Base-by-base conservation (phyloP, 75 land plant species). In the Sequoia sempervirens region DNA sequence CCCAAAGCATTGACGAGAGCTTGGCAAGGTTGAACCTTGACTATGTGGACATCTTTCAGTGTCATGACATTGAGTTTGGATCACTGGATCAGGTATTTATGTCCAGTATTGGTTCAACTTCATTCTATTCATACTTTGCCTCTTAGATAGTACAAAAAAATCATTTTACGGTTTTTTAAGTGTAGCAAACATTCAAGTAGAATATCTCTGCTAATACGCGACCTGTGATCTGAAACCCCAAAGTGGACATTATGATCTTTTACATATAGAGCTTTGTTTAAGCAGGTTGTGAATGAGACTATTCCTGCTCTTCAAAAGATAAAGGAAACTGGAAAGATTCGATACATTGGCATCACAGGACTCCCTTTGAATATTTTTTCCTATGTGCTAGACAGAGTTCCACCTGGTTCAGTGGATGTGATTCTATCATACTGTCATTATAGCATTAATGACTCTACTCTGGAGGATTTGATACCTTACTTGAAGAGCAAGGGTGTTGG, bases 21-120 rank as follows among this genome's bases (percentile, higher is more conserved):
- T 90, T 97, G 82, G 87, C 69, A 47, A 90, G 99, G 76, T 83
- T 97, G 88, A 88, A 89, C 83, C 89, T 97, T 20, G 93, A 91
- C 79, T 97, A 96, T 83, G 92, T 97, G 1, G 99, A 97, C 85
- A 93, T 97, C 79, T 81, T 97, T 34, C 95, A 94, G n/a, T 94
- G 96, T 89, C 99, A 97, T 86, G 99, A 97, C 80, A 97, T 97
- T 75, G 99, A 97, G 84, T 97, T 97, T 83, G 98, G 88, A 10
- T 88, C 91, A 58, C 95, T 97, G 53, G 99, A 97, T 88, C 99
- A 97, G 98, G 96, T 95, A 70, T 70, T 30, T 70, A 30, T 70
- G 14, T 70, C 37, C 32, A 70, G 32, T 32, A 10, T 11, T 30
- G 1, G 36, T 70, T 70, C 73, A 9, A 50, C 32, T 32, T 30